Conservation (phyloP, 768 basidiomycete genomes). For the Sporobolomyces roseus region DNA sequence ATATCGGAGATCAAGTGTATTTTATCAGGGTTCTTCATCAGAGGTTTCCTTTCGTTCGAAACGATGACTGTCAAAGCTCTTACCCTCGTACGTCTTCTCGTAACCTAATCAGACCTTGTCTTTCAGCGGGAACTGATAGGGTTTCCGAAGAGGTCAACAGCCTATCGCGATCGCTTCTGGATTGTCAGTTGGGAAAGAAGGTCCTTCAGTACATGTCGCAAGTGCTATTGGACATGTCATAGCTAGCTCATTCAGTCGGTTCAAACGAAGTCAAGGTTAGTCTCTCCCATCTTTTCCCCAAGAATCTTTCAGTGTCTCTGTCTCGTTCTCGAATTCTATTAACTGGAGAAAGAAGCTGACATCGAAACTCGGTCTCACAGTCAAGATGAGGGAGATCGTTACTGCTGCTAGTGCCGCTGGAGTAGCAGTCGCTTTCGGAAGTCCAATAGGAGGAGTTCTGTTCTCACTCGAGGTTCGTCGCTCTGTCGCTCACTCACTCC, state of each 20-base stretch:
- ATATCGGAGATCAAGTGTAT: constrained; percentile 99
- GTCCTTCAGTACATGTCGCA: constrained; percentile 95
- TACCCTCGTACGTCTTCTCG: constrained; percentile 64
- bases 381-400: constrained; percentile 72
- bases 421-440: constrained; percentile 96
- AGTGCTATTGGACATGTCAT: constrained; percentile 87
- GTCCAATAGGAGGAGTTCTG: constrained; percentile 93
- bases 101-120: not conserved
- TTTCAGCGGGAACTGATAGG: too few species aligned
- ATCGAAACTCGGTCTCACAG: too few species aligned
- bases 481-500: not conserved
- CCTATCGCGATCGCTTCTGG: constrained; percentile 96
- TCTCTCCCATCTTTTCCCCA: constrained; percentile 32
- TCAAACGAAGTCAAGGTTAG: constrained; percentile 81
- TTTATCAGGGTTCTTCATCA: constrained; percentile 92
- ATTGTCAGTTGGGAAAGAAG: constrained; percentile 94
- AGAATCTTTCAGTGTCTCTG: too few species aligned
- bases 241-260: constrained; percentile 75
- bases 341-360: too few species aligned
- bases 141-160: constrained; percentile 53
- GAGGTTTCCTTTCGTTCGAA: constrained; percentile 82
- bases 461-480: constrained; percentile 88
- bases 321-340: too few species aligned
- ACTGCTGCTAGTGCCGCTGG: constrained; percentile 96
- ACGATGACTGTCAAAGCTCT: constrained; percentile 92